Evolutionary conservation across 2,329 filamentous ascomycete genomes (phyloP).

Genomic region (Cytospora mali): DNA sequence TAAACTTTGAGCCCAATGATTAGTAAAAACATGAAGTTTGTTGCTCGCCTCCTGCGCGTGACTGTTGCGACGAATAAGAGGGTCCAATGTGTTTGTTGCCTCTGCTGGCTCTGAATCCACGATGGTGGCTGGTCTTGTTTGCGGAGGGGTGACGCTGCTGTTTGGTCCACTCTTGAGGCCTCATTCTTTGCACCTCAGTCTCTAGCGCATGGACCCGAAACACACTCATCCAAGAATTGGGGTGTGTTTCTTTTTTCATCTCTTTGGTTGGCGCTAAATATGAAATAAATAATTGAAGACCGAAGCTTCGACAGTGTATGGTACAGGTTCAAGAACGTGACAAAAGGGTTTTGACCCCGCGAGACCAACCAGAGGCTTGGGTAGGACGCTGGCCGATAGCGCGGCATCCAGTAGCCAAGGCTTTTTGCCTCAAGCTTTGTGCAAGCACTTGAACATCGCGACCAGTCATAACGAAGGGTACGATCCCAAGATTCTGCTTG

Average conservation of each 20-base stretch:
- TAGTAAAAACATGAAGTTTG: not conserved
- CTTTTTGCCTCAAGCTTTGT: conserved; percentile 1
- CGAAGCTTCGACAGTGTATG: conserved; percentile 1
- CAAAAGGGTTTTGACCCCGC: conserved; percentile 5
- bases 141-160: conserved; percentile 19
- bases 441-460: conserved; percentile 18
- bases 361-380: conserved; percentile 24
- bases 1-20: conserved; percentile 2
- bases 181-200: conserved; percentile 11
- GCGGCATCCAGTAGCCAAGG: conserved; percentile 9
- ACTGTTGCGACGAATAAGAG: conserved; percentile 7
- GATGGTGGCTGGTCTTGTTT: conserved; percentile 23
- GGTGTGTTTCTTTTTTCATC: not conserved
- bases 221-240: not conserved
- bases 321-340: conserved; percentile 1
- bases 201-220: conserved; percentile 5
- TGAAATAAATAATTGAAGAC: not conserved
- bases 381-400: conserved; percentile 11
- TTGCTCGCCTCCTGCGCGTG: not conserved
- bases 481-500: not conserved
- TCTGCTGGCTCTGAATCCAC: conserved; percentile 12
- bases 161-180: conserved; percentile 17
- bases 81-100: conserved; percentile 3
- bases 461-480: conserved; percentile 19
- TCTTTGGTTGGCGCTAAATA: conserved; percentile 7